Conservation (phyloP, 2,329 filamentous ascomycete genomes). For the Corniculantispora saksenae region DNA sequence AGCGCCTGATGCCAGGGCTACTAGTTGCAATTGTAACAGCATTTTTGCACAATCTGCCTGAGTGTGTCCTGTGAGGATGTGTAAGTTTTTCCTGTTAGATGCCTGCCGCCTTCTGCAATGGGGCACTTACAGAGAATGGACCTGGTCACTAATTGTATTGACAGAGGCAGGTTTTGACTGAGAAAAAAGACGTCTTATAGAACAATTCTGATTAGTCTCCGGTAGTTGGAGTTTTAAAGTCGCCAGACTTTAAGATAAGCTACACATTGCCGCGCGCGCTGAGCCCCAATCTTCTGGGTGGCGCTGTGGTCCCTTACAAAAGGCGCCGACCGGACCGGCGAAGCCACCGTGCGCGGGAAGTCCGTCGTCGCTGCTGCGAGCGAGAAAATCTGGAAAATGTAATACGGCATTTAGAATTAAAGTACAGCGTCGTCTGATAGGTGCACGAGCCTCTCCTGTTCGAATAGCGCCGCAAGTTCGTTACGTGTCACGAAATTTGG, state of each 20-base stretch:
- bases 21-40: background rate
- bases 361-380: background rate
- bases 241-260: background rate
- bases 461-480: background rate
- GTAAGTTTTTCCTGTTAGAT: too few species aligned
- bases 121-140: background rate
- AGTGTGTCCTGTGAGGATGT: too few species aligned
- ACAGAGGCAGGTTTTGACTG: background rate
- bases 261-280: background rate
- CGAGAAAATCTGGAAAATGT: background rate
- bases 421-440: background rate
- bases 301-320: background rate
- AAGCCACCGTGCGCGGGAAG: background rate
- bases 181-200: too few species aligned
- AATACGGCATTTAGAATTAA: background rate
- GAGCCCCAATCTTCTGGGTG: background rate
- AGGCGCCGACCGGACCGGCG: background rate
- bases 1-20: background rate
- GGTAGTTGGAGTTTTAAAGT: background rate
- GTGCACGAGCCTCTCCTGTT: background rate
- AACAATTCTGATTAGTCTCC: background rate
- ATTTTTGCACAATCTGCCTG: background rate
- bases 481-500: background rate
- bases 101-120: background rate
- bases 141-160: background rate